phyloP scores from a whole-genome alignment of 2,329 filamentous ascomycete genomes.

The Pezicula neosporulosa region DNA sequence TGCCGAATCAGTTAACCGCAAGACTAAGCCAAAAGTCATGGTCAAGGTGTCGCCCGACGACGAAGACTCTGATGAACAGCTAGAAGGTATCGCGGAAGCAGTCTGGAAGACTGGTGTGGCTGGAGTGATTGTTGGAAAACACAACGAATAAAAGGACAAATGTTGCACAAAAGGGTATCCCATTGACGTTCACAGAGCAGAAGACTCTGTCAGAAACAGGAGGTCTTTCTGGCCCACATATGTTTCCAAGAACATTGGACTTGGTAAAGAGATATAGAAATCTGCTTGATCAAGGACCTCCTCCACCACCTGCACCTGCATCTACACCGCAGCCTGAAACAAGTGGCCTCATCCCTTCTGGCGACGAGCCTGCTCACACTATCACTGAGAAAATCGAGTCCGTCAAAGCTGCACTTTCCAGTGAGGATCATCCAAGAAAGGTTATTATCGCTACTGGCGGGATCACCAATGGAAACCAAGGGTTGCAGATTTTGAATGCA shows the following conservation, averaged over 20 bases:
- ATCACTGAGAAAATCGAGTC: constrained; percentile 31
- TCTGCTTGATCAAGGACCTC: constrained; percentile 54
- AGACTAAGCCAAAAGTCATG: constrained; percentile 79
- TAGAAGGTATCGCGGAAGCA: constrained; percentile 84
- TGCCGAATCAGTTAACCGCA: constrained; percentile 65
- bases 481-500: constrained; percentile 75
- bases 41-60: constrained; percentile 98
- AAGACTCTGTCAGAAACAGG: constrained; percentile 71
- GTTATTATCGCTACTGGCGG: constrained; percentile 92
- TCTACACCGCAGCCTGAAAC: background rate
- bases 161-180: constrained; percentile 63
- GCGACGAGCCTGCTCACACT: constrained; percentile 29
- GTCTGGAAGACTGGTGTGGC: constrained; percentile 83
- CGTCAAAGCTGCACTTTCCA: constrained; percentile 10
- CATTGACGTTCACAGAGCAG: constrained; percentile 64
- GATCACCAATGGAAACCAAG: constrained; percentile 85
- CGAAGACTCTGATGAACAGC: constrained; percentile 80
- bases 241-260: constrained; percentile 76
- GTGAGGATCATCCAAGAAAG: constrained; percentile 44
- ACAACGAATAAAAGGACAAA: constrained; percentile 83
- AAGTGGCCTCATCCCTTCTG: constrained; percentile 9
- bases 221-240: constrained; percentile 85
- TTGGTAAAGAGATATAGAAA: constrained; percentile 78
- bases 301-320: constrained; percentile 34
- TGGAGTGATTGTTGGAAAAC: constrained; percentile 96